Evolutionary conservation across 169 alveolate species (phyloP), one percentile per base, ranked within the genome.

Genomic region (Plasmodium gallinaceum): DNA sequence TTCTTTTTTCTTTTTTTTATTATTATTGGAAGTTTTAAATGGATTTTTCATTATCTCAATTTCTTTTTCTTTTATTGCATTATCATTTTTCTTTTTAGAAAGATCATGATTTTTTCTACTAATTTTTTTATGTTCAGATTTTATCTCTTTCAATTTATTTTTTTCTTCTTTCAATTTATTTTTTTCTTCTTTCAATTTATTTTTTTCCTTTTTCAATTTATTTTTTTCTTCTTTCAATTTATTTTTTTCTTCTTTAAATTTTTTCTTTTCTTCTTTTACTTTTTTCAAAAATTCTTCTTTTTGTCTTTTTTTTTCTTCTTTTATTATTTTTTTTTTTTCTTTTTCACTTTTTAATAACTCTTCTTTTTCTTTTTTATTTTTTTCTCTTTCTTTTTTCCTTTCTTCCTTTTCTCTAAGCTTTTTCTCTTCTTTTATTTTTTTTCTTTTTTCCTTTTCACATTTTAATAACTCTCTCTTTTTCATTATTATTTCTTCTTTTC

Each of bases 111-210:
- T 54, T 7, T 64, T 14, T 64, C 14, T 64, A 32, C 16, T 64
- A 64, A 64, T 64, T 64, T 64, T 64, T 64, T 39, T 64, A n/a
- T 32, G 26, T 64, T 64, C 51, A 12, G 22, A 26, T 32, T 64
- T 64, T n/a, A 64, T 12, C 7, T 64, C 48, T 37, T 64, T 64
- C 24, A 37, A 16, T 32, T 14, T 64, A 2, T 39, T 39, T 16
- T 22, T 24, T 64, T 64, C 73, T 57, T 57, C 73, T 64, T 64
- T 64, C 14, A 24, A 8, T 48, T 70, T 70, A 46, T 70, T 45
- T 26, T 70, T 22, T 24, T 32, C 26, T 70, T 68, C 76, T 20
- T 22, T 26, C 26, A 16, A 32, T 16, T 14, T 32, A 5, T 24
- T 65, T 65, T 26, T 14, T 16, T 14, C 52, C 42, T 16, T 18